Percentiles rank a stretch among this genome's conserved stretches.
Conservation (phyloP, 257 asterid species). For the Oldenlandia corymbosa region DNA sequence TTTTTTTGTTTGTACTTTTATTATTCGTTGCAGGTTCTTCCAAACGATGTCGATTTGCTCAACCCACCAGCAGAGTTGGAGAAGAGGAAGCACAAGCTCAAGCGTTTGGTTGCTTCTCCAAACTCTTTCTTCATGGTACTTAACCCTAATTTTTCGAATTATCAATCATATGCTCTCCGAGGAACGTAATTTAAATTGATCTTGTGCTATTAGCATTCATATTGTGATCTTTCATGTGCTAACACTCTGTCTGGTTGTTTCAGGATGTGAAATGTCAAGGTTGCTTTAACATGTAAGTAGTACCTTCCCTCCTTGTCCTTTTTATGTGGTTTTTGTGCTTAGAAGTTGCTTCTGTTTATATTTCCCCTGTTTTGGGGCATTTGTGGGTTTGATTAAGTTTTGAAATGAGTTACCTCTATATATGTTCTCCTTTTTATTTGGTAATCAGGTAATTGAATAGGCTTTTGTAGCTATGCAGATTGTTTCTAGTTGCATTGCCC, state of each 20-base stretch:
- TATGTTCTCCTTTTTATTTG: too few species aligned
- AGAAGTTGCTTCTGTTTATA: neutral
- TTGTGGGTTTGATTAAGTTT: too few species aligned
- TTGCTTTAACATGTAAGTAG: conserved; percentile 57
- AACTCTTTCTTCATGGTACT: conserved; percentile 50
- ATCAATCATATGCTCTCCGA: too few species aligned
- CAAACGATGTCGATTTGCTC: conserved; percentile 53
- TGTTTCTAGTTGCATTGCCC: too few species aligned
- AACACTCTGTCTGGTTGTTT: neutral
- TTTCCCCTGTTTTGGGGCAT: too few species aligned
- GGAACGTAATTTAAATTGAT: too few species aligned
- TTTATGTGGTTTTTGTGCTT: neutral
- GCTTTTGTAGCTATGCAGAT: too few species aligned
- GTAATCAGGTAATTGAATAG: too few species aligned
- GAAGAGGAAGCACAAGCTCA: conserved; percentile 76
- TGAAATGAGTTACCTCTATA: too few species aligned
- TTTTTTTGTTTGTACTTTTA: too few species aligned
- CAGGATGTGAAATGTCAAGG: conserved; percentile 65
- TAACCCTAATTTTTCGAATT: too few species aligned
- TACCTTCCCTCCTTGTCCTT: neutral
- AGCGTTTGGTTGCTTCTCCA: conserved; percentile 56
- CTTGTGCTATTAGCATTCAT: too few species aligned
- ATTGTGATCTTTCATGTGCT: neutral
- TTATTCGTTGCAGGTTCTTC: conserved; percentile 30
- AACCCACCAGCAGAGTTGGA: conserved; percentile 68